Base-by-base conservation (phyloP, 1,284 basidiomycete species). In the Caloboletus firmus region DNA sequence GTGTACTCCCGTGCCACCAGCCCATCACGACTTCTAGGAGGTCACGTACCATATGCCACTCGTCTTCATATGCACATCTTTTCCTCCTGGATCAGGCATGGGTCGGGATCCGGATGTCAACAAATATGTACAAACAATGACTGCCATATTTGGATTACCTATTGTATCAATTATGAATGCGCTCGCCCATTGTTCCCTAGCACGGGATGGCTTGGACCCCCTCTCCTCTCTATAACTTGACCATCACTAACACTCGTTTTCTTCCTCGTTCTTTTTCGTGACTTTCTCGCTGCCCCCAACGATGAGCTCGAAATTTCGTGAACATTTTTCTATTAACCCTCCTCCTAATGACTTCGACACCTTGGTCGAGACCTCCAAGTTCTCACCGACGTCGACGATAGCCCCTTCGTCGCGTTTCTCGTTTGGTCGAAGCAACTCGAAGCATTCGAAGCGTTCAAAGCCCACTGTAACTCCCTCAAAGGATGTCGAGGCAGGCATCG, bases 341-440 rank as follows among this genome's bases (percentile, higher is more conserved):
- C 57, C 59, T 17, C 41, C 50, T 22, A 42, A 52, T 10, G 49
- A 55, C 40, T 30, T 45, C 37, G 53, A 64, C 51, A 15, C 49
- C 3, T 57, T 57, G 0, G 12, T 62, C 42, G 67, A 67, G 47
- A 56, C 46, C 4, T 73, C 74, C 46, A 74, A 62, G 49, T 74
- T 74, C 61, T 73, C 74, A 18, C 67, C 74, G 47, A 69, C 66
- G 18, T 69, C 73, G n/a, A 70, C 70, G 18, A 55, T 63, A 40
- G 41, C 43, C 12, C 64, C 60, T 20, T 65, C 61, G 10, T 62
- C 59, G 24, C 59, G 55, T 51, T 55, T 55, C 30, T 70, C 56
- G 34, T 59, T 60, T 45, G 56, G 57, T 34, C 46, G 51, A 40
- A 54, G 47, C 22, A 46, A 55, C 12, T 62, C 59, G 15, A 67